These are phyloP conservation scores for Trichoderma cornu-damae DNA, from an alignment of 2,329 filamentous ascomycete species.

Conservation along the genomic window DNA sequence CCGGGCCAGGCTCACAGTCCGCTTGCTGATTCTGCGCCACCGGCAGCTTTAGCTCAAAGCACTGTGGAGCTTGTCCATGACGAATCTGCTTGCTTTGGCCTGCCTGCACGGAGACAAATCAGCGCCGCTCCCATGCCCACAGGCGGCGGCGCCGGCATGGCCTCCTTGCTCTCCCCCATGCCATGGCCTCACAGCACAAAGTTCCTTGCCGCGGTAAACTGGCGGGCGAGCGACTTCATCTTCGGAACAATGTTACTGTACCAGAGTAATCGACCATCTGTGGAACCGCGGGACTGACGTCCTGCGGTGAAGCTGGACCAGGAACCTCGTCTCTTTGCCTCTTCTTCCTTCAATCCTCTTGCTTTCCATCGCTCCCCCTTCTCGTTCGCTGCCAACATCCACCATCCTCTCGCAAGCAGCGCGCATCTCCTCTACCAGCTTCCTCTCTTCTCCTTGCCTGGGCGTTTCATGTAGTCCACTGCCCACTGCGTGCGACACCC, in stretches of 20 bases:
- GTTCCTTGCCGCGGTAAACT: conserved; percentile 25
- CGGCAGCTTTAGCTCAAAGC: neutral
- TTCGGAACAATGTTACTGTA: conserved; percentile 13
- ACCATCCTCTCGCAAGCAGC: neutral
- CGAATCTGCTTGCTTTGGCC: conserved; percentile 4
- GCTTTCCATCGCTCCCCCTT: neutral
- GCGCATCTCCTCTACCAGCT: neutral
- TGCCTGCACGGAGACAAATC: conserved; percentile 5
- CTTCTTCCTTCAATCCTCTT: neutral
- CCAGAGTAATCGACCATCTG: conserved; percentile 11
- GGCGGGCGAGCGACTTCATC: conserved; percentile 25
- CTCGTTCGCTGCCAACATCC: neutral
- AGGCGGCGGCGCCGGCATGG: conserved; percentile 18
- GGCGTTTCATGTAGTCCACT: neutral
- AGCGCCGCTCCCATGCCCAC: conserved; percentile 12
- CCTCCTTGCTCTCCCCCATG: conserved; percentile 11
- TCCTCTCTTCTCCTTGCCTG: neutral
- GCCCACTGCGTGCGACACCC: conserved; percentile 2
- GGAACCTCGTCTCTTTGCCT: neutral
- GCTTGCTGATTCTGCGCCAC: neutral
- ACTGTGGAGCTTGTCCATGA: conserved; percentile 15
- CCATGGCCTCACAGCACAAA: conserved; percentile 17
- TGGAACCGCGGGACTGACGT: conserved; percentile 15
- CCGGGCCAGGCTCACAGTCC: neutral
- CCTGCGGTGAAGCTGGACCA: conserved; percentile 6